phyloP scores from a whole-genome alignment of 805 yeast genomes.

The Zygotorulaspora florentina region DNA sequence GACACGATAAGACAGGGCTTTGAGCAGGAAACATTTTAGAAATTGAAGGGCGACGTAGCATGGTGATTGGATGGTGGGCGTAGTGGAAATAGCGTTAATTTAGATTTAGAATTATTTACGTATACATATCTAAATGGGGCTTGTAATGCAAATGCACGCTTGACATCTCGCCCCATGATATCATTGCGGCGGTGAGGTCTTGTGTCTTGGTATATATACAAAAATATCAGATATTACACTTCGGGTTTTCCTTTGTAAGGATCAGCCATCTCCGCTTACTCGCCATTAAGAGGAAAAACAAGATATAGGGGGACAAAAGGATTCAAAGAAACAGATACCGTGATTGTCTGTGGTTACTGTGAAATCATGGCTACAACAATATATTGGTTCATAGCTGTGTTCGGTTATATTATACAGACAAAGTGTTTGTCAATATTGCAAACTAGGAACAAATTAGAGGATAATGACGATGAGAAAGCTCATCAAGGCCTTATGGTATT shows the following conservation, averaged over 20 bases:
- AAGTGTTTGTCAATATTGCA: conserved; percentile 25
- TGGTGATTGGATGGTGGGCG: background rate
- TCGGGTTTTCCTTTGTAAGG: no score
- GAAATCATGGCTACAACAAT: conserved; percentile 10
- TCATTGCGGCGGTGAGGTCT: no score
- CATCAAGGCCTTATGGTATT: conserved; percentile 17
- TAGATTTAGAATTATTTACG: background rate
- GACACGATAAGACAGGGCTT: background rate
- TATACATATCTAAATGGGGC: no score
- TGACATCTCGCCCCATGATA: no score
- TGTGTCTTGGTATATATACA: no score
- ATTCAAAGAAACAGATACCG: background rate
- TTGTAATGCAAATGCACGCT: no score
- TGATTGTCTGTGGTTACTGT: background rate
- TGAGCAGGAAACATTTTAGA: background rate
- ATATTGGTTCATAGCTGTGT: conserved; percentile 27
- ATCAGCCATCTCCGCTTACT: no score
- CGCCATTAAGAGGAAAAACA: background rate
- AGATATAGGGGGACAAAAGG: background rate
- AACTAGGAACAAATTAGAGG: conserved; percentile 8
- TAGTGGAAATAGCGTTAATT: background rate
- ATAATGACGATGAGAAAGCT: conserved; percentile 11
- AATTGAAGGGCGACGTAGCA: background rate
- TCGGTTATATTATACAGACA: conserved; percentile 31
- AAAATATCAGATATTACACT: no score